Base-by-base conservation (phyloP, 2,329 filamentous ascomycete species). In the Phialophora tarda region DNA sequence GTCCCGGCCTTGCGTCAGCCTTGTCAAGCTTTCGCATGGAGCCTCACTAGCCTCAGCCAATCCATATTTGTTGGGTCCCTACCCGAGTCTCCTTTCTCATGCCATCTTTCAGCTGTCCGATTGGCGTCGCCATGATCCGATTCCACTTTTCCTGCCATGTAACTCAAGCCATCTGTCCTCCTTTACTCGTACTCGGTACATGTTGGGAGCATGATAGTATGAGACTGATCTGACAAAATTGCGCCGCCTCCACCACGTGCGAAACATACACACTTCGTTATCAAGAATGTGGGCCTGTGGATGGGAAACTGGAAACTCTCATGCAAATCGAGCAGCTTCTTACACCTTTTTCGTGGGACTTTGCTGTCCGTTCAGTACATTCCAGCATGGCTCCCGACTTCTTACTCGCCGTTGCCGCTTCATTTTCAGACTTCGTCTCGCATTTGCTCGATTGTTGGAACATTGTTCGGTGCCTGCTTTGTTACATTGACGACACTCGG, bases 191-290 rank as follows among this genome's bases (percentile, higher is more conserved):
- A 44, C 50, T 38, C 47, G 23, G 38, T 44, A 8, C 6, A n/a
- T n/a, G 7, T 54, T 34, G 26, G 44, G 57, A 50, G 24, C 21
- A 53, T 5, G 53, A 56, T 12, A 26, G 26, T 26, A 32, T 32
- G 53, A 24, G 53, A 53, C 23, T 26, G 53, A 21, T 44, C 23
- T 55, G 50, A 62, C 60, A 47, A 62, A 56, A 21, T 44, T 38
- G 32, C 41, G 50, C 21, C 38, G 51, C 51, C 60, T 62, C 60
- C 60, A 62, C 59, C 60, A 62, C 51, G 60, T 62, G 60, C 60
- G 24, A 34, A 32, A 62, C 60, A 54, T 21, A 32, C 23, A 24
- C 24, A n/a, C 11, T 7, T 62, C 26, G 60, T 62, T 62, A 62
- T 62, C 60, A 26, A 56, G 38, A 54, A 50, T 24, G 51, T 62